phyloP scores from a whole-genome alignment of 306 rosid species.

The Potentilla sterilis region DNA sequence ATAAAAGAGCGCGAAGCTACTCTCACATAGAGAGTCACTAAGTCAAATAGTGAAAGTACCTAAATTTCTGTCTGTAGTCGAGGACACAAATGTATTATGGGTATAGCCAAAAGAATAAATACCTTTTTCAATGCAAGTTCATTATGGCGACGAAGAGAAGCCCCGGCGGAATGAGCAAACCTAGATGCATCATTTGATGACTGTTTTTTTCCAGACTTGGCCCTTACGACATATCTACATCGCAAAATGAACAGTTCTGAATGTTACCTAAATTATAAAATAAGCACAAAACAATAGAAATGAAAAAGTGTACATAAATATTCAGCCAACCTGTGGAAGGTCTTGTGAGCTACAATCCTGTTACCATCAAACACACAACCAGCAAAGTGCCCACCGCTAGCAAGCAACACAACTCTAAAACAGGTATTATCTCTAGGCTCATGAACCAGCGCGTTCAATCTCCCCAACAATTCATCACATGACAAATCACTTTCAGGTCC shows the following conservation, averaged over 20 bases:
- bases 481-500: slow-evolving; percentile 42
- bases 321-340: slow-evolving; percentile 79
- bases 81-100: not conserved
- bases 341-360: slow-evolving; percentile 77
- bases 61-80: not conserved
- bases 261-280: not conserved
- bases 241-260: slow-evolving; percentile 10
- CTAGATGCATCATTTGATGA: slow-evolving; percentile 86
- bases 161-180: slow-evolving; percentile 84
- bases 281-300: not conserved
- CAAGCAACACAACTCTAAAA: slow-evolving; percentile 79
- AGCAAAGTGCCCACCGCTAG: slow-evolving; percentile 91
- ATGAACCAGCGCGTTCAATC: slow-evolving; percentile 48
- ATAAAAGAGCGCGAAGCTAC: not conserved
- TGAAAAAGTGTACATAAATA: not conserved
- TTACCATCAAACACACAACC: slow-evolving; percentile 91
- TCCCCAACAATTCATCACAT: slow-evolving; percentile 42
- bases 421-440: slow-evolving; percentile 65
- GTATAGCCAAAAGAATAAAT: not conserved
- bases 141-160: slow-evolving; percentile 85
- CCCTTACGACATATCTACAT: slow-evolving; percentile 90
- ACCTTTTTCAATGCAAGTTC: slow-evolving; percentile 91
- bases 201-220: slow-evolving; percentile 89
- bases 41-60: not conserved
- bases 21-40: not conserved